Evolutionary conservation across 129 eudicot genomes (phyloP), one percentile per base, ranked within the genome.

Genomic region (Flaveria sonorensis): DNA sequence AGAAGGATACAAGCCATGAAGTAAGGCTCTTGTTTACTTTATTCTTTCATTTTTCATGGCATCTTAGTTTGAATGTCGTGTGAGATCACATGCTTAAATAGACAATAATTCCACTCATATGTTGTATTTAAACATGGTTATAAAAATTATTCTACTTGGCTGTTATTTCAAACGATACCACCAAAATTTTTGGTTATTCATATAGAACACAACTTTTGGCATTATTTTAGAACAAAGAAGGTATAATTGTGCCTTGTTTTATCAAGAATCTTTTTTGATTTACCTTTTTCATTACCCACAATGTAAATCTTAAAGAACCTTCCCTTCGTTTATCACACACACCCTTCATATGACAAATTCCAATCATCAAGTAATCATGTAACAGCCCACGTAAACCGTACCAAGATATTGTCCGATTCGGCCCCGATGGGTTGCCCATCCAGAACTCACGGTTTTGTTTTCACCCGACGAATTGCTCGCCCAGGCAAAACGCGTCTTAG

Each of bases 1-100:
- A 7, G 32, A 71, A 76, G 67, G 78, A 53, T 66, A 74, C 55
- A 45, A 21, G 71, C 46, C 56, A 75, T 61, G 83, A 84, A 36
- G 90, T 83, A 79, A 73, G 82, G 10, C 60, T 50, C 57, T 55
- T 55, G 65, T 59, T 75, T 48, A 26, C 66, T 61, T 14, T 19
- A 61, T 70, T 52, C 18, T 11, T 47, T 64, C 30, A 43, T 13
- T 23, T 24, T 46, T 40, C 56, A 13, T 32, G 42, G 46, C 19
- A 16, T 50, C 50, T 9, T 39, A 42, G 42, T 40, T 21, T 36
- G 14, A 36, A 53, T 6, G 8, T 45, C 12, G n/a, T 45, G 79
- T 45, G 70, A 74, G 28, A 61, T 74, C 61, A 60, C 43, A 62
- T 46, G 48, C 62, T 43, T 45, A 7, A n/a, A 24, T 56, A 40